phyloP scores from a whole-genome alignment of 2,329 filamentous ascomycete species.

The Aspergillus aculeatinus region DNA sequence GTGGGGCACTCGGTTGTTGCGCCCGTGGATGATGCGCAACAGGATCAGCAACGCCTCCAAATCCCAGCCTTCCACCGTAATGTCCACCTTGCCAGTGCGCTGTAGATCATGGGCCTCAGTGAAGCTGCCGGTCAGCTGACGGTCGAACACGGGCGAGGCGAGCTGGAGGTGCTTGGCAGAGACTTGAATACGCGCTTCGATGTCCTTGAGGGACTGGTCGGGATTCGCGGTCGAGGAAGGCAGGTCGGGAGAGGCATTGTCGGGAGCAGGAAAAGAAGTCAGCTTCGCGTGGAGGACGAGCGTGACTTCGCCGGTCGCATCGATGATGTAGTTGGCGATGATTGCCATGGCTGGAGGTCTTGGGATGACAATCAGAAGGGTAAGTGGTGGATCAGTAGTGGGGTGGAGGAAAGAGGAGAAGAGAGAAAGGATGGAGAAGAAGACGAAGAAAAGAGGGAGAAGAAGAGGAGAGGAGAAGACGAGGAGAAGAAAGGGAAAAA shows the following conservation, averaged over 20 bases:
- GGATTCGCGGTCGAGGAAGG: background rate
- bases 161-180: background rate
- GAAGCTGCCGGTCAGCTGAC: background rate
- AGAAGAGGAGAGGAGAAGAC: no score
- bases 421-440: no score
- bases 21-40: background rate
- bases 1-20: background rate
- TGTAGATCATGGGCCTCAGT: background rate
- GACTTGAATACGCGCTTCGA: background rate
- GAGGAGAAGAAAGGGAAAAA: no score
- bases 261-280: background rate
- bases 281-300: background rate
- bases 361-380: background rate
- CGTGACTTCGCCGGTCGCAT: background rate
- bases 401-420: background rate
- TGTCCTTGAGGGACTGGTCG: background rate
- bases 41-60: background rate
- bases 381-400: background rate
- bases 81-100: background rate
- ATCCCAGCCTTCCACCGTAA: background rate
- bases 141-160: background rate
- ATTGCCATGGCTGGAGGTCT: background rate
- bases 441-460: no score
- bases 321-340: background rate
- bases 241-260: background rate